Percentiles rank a stretch among this genome's conserved stretches.
phyloP scores from a whole-genome alignment of 2,329 filamentous ascomycete species.

The Bipolaris gigantea region DNA sequence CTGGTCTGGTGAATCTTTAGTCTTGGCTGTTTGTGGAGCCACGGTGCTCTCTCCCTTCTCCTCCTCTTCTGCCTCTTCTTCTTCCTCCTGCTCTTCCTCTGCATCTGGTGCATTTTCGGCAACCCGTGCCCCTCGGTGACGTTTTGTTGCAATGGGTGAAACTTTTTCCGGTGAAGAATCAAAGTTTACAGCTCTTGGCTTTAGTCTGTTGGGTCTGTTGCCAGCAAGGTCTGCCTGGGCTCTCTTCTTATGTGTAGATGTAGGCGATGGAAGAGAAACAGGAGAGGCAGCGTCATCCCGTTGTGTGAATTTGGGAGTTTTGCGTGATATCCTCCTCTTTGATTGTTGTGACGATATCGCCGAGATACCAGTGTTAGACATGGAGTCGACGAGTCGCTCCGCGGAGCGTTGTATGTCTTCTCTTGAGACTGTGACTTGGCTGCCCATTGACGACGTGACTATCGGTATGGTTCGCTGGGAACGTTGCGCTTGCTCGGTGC shows the following conservation, averaged over 20 bases:
- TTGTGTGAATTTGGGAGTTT: background rate
- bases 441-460: slow-evolving; percentile 3
- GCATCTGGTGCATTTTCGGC: background rate
- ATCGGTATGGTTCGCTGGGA: slow-evolving; percentile 10
- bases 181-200: slow-evolving; percentile 29
- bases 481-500: slow-evolving; percentile 1
- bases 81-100: background rate
- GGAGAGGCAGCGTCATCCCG: background rate
- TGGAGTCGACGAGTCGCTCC: slow-evolving; percentile 12
- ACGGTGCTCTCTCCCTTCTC: background rate
- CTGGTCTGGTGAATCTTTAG: background rate
- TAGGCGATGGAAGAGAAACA: background rate
- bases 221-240: slow-evolving; percentile 10
- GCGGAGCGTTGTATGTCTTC: slow-evolving; percentile 20
- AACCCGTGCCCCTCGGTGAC: background rate
- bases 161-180: slow-evolving; percentile 26
- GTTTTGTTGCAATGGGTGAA: background rate
- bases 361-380: background rate
- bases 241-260: background rate
- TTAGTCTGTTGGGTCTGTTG: slow-evolving; percentile 13
- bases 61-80: too few relatives aligned
- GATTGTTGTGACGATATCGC: background rate
- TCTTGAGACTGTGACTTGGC: background rate
- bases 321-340: background rate
- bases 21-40: background rate